Evolutionary conservation across 495 filamentous ascomycete species (phyloP), one percentile per base, ranked within the genome.

Genomic region (Penicillium lagena): DNA sequence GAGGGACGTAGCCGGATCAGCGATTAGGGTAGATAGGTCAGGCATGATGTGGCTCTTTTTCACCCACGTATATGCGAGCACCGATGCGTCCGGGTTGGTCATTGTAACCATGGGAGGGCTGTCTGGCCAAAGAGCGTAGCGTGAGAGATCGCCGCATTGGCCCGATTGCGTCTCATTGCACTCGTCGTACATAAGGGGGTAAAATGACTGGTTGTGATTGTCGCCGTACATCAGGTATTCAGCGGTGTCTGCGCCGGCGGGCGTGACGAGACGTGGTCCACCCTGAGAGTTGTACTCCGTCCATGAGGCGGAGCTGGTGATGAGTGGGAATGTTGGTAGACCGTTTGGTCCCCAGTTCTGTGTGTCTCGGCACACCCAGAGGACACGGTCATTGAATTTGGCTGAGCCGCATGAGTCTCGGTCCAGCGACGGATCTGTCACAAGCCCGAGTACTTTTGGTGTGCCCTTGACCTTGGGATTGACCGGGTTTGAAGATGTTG

Each of bases 351-450:
- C 39, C 31, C 45, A 53, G 31, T 46, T 43, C 29, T 62, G 44
- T 4, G 59, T 52, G 35, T 62, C 61, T 31, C 61, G 47, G 14
- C 59, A 64, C 6, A 52, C 57, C 59, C 59, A 64, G 29, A 64
- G 39, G 7, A 39, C 44, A 27, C 59, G 59, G 29, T 45, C 28
- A 12, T 51, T 56, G 13, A 64, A 46, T 15, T 47, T 41, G 9
- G 43, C 46, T 9, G 61, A 62, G 34, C 47, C 53, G 50, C 61
- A 59, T 5, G 61, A 62, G 36, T 64, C 59, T 12, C 59, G 59
- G 38, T 58, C 48, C 32, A 62, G 42, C 1, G 40, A 38, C 12
- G 59, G 54, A 37, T 64, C 59, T n/a, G 59, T 47, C n/a, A 60
- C 50, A 39, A 51, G 51, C n/a, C 56, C 61, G 11, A 65, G 17